Evolutionary conservation across 306 rosid species (phyloP).

Genomic region (Erythrophleum fordii): DNA sequence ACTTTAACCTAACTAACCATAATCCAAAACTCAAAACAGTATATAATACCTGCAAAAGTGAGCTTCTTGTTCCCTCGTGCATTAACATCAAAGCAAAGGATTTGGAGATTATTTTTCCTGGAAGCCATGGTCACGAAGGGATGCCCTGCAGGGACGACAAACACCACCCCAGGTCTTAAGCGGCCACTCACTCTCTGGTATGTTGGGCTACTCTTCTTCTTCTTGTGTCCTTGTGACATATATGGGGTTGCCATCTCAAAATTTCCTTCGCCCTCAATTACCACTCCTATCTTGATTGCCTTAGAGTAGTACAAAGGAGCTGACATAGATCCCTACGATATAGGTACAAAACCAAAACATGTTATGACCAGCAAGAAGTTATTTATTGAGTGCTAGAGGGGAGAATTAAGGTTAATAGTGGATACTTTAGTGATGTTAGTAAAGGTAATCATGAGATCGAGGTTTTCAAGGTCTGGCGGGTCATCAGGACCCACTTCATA

Average conservation of each 20-base stretch:
- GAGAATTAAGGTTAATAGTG: too few species aligned
- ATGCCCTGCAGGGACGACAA: conserved; percentile 68
- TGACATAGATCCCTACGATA: conserved; percentile 54
- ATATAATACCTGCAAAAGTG: conserved; percentile 48
- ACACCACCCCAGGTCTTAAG: conserved; percentile 48
- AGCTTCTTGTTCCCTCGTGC: conserved; percentile 53
- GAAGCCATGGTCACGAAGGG: conserved; percentile 52
- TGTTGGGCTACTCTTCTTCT: conserved; percentile 25
- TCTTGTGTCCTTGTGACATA: background rate
- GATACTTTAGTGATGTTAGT: conserved; percentile 59
- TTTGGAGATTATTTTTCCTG: conserved; percentile 43
- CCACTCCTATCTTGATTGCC: conserved; percentile 56
- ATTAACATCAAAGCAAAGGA: conserved; percentile 62
- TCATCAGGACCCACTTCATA: conserved; percentile 43
- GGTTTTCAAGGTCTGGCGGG: conserved; percentile 43
- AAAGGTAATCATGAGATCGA: conserved; percentile 52
- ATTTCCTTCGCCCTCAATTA: conserved; percentile 56
- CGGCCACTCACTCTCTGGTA: conserved; percentile 40
- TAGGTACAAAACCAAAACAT: background rate
- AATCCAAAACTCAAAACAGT: background rate
- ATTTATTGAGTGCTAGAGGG: background rate
- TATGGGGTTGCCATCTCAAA: conserved; percentile 73
- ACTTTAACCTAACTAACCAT: background rate
- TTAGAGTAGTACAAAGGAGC: conserved; percentile 54
- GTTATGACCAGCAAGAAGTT: background rate